A percentile compares a stretch with the other conserved stretches of the same genome.
phyloP scores from a whole-genome alignment of 345 rosid genomes.

The Syzygium oleosum region DNA sequence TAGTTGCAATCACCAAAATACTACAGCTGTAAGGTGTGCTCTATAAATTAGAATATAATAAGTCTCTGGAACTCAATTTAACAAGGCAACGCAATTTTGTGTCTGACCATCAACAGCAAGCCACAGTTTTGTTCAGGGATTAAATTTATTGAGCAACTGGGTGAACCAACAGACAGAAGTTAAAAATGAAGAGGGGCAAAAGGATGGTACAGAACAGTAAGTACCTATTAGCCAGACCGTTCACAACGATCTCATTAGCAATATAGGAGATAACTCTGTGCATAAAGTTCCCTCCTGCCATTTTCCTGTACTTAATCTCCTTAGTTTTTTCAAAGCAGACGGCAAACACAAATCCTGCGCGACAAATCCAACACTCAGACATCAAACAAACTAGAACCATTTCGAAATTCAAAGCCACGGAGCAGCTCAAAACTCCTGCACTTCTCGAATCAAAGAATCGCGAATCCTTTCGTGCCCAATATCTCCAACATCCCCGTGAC shows the following conservation, averaged over 20 bases:
- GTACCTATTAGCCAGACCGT: conserved; percentile 86
- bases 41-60: not conserved
- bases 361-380: not conserved
- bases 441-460: not conserved
- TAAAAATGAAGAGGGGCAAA: not conserved
- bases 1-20: not conserved
- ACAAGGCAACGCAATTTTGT: not conserved
- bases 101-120: not conserved
- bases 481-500: not conserved
- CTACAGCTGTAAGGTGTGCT: not conserved
- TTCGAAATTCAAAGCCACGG: not conserved
- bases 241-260: conserved; percentile 75
- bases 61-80: not conserved
- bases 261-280: conserved; percentile 67
- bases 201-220: not conserved
- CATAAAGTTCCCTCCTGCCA: conserved; percentile 92
- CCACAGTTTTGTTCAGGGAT: not conserved
- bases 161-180: not conserved
- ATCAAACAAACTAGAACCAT: not conserved
- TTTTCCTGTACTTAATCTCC: conserved; percentile 6
- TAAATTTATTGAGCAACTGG: not conserved
- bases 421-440: not conserved
- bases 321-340: not conserved
- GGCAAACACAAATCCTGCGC: not conserved
- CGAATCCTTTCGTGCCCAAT: not conserved